These are phyloP conservation scores for Coemansia sp. DNA, from an alignment of 192 early-diverging fungal genomes.

Conservation along the genomic window DNA sequence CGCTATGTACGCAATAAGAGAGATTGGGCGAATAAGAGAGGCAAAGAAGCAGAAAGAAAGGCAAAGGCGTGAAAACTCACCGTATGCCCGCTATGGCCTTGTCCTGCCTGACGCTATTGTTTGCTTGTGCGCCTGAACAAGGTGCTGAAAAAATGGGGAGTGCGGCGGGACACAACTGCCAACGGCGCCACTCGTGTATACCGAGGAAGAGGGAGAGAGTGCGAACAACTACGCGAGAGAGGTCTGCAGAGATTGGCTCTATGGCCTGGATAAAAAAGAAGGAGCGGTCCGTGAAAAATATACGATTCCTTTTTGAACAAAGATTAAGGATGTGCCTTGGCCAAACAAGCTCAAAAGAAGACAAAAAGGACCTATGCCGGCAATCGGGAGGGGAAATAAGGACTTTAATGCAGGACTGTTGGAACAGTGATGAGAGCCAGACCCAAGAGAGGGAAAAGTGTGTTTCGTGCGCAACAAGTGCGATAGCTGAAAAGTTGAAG, in stretches of 20 bases:
- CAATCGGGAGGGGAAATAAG: background rate
- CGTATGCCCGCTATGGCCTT: background rate
- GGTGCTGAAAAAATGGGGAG: background rate
- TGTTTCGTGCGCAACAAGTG: background rate
- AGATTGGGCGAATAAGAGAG: background rate
- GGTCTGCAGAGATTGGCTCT: slow-evolving; percentile 7
- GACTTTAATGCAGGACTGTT: background rate
- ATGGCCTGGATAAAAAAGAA: background rate
- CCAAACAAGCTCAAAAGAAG: background rate
- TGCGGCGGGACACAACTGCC: background rate
- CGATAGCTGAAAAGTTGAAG: background rate
- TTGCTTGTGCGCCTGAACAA: slow-evolving; percentile 2
- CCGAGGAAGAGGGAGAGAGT: background rate
- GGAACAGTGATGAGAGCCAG: background rate
- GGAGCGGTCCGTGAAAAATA: background rate
- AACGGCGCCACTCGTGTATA: background rate
- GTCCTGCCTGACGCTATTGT: background rate
- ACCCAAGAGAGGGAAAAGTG: background rate
- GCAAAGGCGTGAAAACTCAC: background rate
- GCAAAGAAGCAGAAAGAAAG: background rate
- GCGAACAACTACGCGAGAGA: background rate
- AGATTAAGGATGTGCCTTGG: background rate
- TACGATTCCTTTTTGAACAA: slow-evolving; percentile 7
- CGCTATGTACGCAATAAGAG: background rate
- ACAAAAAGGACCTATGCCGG: background rate